Base-by-base conservation (phyloP, 1,284 basidiomycete species). In the Pisolithus thermaeus region DNA sequence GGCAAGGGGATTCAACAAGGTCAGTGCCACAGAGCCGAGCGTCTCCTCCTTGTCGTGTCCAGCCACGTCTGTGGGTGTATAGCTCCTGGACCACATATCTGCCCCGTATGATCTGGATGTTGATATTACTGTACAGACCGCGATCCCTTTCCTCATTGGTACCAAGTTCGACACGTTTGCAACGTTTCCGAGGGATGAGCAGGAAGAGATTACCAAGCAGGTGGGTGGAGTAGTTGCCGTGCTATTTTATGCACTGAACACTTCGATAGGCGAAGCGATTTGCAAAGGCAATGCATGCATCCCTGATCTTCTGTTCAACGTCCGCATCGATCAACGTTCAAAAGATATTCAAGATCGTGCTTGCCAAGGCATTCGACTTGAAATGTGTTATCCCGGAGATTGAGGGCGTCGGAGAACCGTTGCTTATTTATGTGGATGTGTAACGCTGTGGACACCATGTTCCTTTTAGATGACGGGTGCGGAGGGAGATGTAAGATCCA, bases 171-270 rank as follows among this genome's bases (percentile, higher is more conserved):
- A 99, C 73, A 87, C 89, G 51, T 99, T 98, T 70, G 85, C 90
- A n/a, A 90, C 91, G 22, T 92, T 98, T 69, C 87, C 94, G 47
- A 79, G 90, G 63, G 95, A 98, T 65, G 96, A 99, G 69, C 96
- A 98, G 70, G 96, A 98, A 70, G 96, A 99, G 73, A 95, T 97
- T 61, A 97, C 96, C 32, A 95, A 95, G 72, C 94, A 97, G 81
- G 89, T 86, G 30, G 52, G 74, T 58, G 37, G 41, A 38, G 11
- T 28, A 11, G 51, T 50, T 42, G 52, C 54, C 22, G 40, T 28
- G 49, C 54, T 52, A 44, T 37, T 55, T 49, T 38, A 4, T 56
- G 43, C 47, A 51, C 53, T 49, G 28, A 61, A n/a, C 45, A 5
- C 38, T 54, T 50, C 47, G 45, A 32, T 61, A 92, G 87, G 93